Conservation (phyloP, 2,329 filamentous ascomycete genomes). For the Nannizziopsis arthrosporioides region DNA sequence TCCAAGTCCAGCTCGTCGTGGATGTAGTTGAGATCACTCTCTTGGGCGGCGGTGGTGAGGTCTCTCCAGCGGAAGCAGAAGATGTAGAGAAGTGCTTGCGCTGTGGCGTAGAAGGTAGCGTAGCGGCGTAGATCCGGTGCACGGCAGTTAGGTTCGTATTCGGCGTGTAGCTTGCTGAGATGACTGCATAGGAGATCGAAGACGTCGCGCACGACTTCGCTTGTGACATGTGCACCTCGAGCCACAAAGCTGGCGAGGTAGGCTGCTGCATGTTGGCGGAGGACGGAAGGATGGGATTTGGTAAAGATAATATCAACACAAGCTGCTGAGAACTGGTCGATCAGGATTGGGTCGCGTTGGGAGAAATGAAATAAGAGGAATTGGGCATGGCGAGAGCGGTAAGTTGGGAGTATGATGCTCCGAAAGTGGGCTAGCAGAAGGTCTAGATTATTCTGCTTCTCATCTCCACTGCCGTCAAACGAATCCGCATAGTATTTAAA, state of each 20-base stretch:
- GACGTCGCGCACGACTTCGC: conserved; percentile 65
- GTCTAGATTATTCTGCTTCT: conserved; percentile 61
- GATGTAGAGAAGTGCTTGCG: conserved; percentile 85
- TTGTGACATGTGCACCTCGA: conserved; percentile 68
- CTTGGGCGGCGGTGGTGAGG: conserved; percentile 50
- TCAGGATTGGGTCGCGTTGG: conserved; percentile 64
- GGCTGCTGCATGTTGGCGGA: conserved; percentile 74
- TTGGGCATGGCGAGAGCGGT: conserved; percentile 84
- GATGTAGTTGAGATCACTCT: conserved; percentile 37
- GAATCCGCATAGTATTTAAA: conserved; percentile 70
- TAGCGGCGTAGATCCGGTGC: conserved; percentile 79
- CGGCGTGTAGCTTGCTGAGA: conserved; percentile 60
- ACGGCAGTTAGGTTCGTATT: conserved; percentile 61
- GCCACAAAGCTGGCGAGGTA: conserved; percentile 94
- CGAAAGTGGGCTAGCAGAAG: conserved; percentile 76
- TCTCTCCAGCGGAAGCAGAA: conserved; percentile 98
- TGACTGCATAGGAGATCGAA: conserved; percentile 69
- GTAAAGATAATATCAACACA: conserved; percentile 64
- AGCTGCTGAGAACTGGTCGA: conserved; percentile 70
- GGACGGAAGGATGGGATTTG: conserved; percentile 54
- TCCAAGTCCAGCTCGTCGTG: conserved; percentile 48
- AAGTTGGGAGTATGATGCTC: conserved; percentile 77
- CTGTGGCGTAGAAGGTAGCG: conserved; percentile 71
- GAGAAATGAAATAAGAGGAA: conserved; percentile 95
- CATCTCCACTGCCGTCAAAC: conserved; percentile 58